Base-by-base conservation (phyloP, 192 early-diverging fungal genomes). In the Coemansia sp. region DNA sequence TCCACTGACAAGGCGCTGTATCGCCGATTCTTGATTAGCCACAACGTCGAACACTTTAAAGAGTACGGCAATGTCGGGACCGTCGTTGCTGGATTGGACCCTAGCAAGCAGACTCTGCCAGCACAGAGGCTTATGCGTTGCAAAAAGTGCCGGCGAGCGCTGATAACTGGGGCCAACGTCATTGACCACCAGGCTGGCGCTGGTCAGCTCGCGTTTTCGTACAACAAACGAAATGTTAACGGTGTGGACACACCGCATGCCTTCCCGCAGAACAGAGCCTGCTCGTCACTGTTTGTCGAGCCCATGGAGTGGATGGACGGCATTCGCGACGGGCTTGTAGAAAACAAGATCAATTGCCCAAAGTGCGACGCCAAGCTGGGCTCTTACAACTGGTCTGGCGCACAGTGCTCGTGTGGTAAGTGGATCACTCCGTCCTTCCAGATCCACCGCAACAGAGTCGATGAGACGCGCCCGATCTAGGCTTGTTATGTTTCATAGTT, bases 281-380 rank as follows among this genome's bases (percentile, higher is more conserved):
- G 93, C 73, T 88, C 89, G 11, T 89, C 89, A 14, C 88, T 90
- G 70, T 94, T 94, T 85, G 84, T 94, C 46, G 93, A 94, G 71
- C 90, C 91, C 14, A 88, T 92, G 83, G 89, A 91, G 66, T 94
- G 93, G 93, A 92, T 94, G 72, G 74, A 85, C n/a, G 86, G 82
- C 25, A 59, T 87, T 17, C 60, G 76, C 10, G 81, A 89, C 45
- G 88, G 87, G 11, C 66, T 78, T 27, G 36, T 92, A 3, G 86
- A 91, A 34, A 91, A 89, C 62, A 86, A 88, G 61, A 88, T 94
- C 27, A 71, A 84, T 29, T 94, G 93, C 62, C 92, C 92, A 12
- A 92, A 91, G 73, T 94, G 93, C 63, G 74, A 85, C 32, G 82
- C 90, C 27, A 94, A 94, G 71, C 76, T 94, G 45, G 93, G 93